These are phyloP conservation scores for Chenopodium album DNA, from an alignment of 148 eudicot genomes.

Conservation along the genomic window DNA sequence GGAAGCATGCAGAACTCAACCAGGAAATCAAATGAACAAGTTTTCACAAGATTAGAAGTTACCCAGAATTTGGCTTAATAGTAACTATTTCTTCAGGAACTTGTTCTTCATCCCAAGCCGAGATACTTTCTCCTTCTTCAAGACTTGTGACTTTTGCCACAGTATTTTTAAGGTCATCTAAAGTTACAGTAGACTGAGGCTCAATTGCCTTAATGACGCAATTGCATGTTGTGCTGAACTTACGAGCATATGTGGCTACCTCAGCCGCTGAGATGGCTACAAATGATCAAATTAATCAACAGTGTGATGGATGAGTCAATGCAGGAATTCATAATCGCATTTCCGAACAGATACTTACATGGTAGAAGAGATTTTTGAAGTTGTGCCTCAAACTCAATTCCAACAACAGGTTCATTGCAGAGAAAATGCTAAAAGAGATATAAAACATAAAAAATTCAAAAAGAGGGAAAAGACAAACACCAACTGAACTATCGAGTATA, in stretches of 20 bases:
- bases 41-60: constrained; percentile 15
- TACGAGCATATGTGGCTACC: constrained; percentile 64
- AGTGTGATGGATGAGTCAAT: neutral
- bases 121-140: constrained; percentile 49
- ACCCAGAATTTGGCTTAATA: constrained; percentile 68
- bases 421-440: constrained; percentile 62
- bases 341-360: constrained; percentile 43
- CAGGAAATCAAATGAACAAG: neutral
- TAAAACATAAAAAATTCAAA: neutral
- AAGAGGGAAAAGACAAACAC: neutral
- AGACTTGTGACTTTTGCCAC: constrained; percentile 52
- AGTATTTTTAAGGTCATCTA: constrained; percentile 52
- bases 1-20: neutral
- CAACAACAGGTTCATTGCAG: constrained; percentile 63
- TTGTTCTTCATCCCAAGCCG: constrained; percentile 74
- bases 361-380: constrained; percentile 76
- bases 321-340: neutral
- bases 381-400: constrained; percentile 74
- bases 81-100: constrained; percentile 80
- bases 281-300: constrained; percentile 6
- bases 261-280: constrained; percentile 68
- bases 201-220: constrained; percentile 78
- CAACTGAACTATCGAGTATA: constrained; percentile 1
- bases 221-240: constrained; percentile 54
- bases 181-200: constrained; percentile 62